A percentile compares a stretch with the other conserved stretches of the same genome.
phyloP scores from a whole-genome alignment of 768 basidiomycete genomes.

The Chlorophyllum brunneum region DNA sequence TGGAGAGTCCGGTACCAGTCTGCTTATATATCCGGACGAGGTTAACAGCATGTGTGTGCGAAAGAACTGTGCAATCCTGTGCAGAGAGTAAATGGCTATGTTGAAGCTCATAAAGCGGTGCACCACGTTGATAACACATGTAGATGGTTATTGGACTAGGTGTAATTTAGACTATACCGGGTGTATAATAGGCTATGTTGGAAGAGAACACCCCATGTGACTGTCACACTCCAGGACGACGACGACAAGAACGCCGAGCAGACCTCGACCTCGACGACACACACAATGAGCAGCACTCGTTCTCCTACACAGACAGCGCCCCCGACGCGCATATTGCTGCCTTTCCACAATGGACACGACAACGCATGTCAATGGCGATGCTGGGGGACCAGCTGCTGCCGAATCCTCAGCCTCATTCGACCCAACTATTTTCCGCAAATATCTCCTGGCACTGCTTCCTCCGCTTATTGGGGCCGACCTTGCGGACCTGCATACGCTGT shows the following conservation, averaged over 20 bases:
- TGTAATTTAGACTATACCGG: too few relatives aligned
- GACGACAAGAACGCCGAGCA: too few relatives aligned
- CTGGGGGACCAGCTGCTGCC: neutral
- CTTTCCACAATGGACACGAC: constrained; percentile 18
- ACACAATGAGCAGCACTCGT: too few relatives aligned
- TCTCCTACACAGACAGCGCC: too few relatives aligned
- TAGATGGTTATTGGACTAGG: too few relatives aligned
- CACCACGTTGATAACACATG: too few relatives aligned
- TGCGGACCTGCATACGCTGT: constrained; percentile 61
- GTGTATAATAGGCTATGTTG: too few relatives aligned
- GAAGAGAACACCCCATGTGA: too few relatives aligned
- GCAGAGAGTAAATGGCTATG: neutral
- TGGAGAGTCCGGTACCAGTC: too few relatives aligned
- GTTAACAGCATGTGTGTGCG: neutral
- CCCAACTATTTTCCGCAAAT: constrained; percentile 62
- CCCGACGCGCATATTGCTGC: neutral
- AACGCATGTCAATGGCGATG: constrained; percentile 24
- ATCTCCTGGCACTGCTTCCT: constrained; percentile 70
- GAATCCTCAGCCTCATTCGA: constrained; percentile 48
- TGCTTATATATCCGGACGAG: neutral
- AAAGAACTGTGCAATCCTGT: neutral
- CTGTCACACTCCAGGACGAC: too few relatives aligned
- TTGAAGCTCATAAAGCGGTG: neutral
- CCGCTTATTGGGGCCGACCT: constrained; percentile 73
- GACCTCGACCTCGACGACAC: too few relatives aligned